These are phyloP conservation scores for Kwoniella sp. DNA, from an alignment of 768 basidiomycete species.

Conservation along the genomic window DNA sequence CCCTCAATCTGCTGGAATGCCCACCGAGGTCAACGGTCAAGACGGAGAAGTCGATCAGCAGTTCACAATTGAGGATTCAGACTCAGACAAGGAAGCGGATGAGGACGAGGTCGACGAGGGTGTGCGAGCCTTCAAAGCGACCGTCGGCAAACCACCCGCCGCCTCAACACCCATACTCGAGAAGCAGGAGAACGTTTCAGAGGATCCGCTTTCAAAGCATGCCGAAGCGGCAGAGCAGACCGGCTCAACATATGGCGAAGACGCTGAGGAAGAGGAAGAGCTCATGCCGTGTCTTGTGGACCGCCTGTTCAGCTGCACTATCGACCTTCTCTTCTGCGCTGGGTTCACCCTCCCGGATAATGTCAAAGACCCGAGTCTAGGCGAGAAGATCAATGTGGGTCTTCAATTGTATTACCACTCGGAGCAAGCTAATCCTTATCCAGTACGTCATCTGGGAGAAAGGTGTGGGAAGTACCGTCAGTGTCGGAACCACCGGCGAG, in stretches of 20 bases:
- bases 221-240: neutral
- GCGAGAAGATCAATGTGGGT: conserved; percentile 51
- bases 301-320: conserved; percentile 68
- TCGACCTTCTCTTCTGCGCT: conserved; percentile 87
- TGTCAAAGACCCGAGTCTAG: conserved; percentile 28
- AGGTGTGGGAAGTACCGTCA: conserved; percentile 82
- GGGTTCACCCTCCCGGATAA: conserved; percentile 77
- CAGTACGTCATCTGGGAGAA: conserved; percentile 66
- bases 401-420: neutral
- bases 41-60: conserved; percentile 23
- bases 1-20: too few relatives aligned
- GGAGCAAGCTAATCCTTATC: neutral
- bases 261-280: conserved; percentile 48
- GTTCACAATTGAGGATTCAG: conserved; percentile 44
- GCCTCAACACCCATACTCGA: neutral
- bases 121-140: conserved; percentile 34
- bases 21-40: too few relatives aligned
- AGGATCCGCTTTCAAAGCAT: conserved; percentile 22
- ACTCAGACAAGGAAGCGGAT: conserved; percentile 24
- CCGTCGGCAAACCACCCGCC: conserved; percentile 24
- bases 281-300: conserved; percentile 73
- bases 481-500: conserved; percentile 60
- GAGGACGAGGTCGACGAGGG: conserved; percentile 22
- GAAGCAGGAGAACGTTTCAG: neutral
- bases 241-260: neutral